Conservation (phyloP, 305 asterid species). For the Fraxinus latifolia region DNA sequence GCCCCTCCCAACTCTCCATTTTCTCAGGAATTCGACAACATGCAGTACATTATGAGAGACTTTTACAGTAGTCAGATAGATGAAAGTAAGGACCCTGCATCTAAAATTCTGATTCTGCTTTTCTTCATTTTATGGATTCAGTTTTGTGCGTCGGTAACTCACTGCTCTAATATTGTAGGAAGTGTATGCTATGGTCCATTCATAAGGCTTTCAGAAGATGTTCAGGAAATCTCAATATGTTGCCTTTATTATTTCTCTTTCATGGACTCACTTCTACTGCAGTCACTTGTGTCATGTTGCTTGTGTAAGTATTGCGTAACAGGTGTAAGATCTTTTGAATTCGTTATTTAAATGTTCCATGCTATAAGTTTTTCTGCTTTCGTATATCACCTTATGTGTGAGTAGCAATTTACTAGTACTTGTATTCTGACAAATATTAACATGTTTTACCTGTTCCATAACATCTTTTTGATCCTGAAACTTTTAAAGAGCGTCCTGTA, state of each 20-base stretch:
- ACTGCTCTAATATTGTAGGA: slow-evolving; percentile 37
- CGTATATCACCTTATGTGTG: neutral
- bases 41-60: slow-evolving; percentile 45
- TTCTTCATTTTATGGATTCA: slow-evolving; percentile 20
- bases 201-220: slow-evolving; percentile 62
- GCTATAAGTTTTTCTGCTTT: neutral
- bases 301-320: slow-evolving; percentile 54
- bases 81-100: slow-evolving; percentile 39
- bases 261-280: slow-evolving; percentile 57
- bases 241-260: slow-evolving; percentile 73
- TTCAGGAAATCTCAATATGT: slow-evolving; percentile 81
- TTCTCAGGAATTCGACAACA: slow-evolving; percentile 50
- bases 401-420: neutral
- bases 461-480: neutral
- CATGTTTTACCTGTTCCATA: neutral
- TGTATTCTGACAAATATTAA: neutral
- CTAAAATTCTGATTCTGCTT: slow-evolving; percentile 13
- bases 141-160: slow-evolving; percentile 22
- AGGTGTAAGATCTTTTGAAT: neutral
- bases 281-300: slow-evolving; percentile 81
- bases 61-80: slow-evolving; percentile 52
- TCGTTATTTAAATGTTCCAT: neutral
- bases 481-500: neutral
- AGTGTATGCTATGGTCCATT: slow-evolving; percentile 66
- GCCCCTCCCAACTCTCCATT: slow-evolving; percentile 47